Evolutionary conservation across 2,329 filamentous ascomycete genomes (phyloP).

Genomic region (Purpureocillium lavendulum): DNA sequence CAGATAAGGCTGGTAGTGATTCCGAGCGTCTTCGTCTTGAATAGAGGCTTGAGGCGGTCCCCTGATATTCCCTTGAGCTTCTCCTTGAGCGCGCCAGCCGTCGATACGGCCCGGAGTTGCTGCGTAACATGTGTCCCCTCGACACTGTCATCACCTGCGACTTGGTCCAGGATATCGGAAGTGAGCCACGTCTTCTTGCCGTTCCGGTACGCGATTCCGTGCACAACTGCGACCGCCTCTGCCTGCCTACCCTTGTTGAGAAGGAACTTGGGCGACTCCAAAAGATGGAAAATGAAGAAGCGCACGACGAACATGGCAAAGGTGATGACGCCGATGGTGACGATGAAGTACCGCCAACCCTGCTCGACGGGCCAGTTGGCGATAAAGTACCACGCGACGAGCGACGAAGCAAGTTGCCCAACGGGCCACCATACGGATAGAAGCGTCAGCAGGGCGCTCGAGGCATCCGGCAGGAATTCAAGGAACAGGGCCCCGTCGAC

Average conservation of each 20-base stretch:
- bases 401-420: conserved; percentile 64
- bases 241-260: conserved; percentile 67
- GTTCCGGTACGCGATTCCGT: conserved; percentile 69
- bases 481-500: conserved; percentile 77
- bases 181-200: conserved; percentile 66
- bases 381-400: conserved; percentile 70
- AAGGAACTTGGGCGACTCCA: conserved; percentile 80
- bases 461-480: conserved; percentile 71
- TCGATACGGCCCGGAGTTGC: conserved; percentile 10
- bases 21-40: conserved; percentile 43
- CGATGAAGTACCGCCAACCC: conserved; percentile 70
- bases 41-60: conserved; percentile 59
- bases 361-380: conserved; percentile 58
- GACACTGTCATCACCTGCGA: conserved; percentile 35
- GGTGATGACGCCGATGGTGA: conserved; percentile 63
- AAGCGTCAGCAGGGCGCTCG: conserved; percentile 65
- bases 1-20: conserved; percentile 51
- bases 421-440: conserved; percentile 85
- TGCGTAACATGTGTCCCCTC: conserved; percentile 13
- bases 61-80: conserved; percentile 59
- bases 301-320: conserved; percentile 71
- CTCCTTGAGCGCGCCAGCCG: conserved; percentile 39
- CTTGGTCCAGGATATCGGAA: conserved; percentile 54
- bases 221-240: conserved; percentile 73
- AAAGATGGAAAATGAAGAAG: conserved; percentile 73